These are phyloP conservation scores for Salinomyces thailandicus DNA, from an alignment of 2,329 filamentous ascomycete species.

Conservation along the genomic window DNA sequence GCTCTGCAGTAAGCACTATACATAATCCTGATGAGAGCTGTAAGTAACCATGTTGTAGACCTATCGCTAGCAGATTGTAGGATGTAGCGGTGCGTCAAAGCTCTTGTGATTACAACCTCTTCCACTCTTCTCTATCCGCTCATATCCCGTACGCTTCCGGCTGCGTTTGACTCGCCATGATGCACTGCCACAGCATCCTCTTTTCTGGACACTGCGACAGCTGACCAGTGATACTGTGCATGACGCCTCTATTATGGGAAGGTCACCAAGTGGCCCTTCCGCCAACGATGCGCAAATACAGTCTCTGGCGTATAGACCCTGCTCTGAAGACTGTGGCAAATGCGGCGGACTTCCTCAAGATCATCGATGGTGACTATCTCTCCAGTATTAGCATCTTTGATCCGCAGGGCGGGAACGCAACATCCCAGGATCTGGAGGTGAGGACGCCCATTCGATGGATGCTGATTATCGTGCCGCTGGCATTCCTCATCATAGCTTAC, in stretches of 20 bases:
- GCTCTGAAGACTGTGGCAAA: constrained; percentile 14
- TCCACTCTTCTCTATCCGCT: no score
- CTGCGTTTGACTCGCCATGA: not conserved
- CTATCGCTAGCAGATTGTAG: constrained; percentile 1
- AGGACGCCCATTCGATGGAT: constrained; percentile 7
- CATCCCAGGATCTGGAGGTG: constrained; percentile 20
- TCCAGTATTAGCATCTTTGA: constrained; percentile 14
- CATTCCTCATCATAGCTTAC: constrained; percentile 19
- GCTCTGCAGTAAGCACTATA: constrained; percentile 7
- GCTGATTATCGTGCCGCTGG: constrained; percentile 16
- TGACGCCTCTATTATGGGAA: constrained; percentile 25
- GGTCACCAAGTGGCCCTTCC: constrained; percentile 23
- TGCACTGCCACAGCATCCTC: constrained; percentile 23
- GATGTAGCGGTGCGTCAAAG: no score
- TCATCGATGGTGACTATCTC: constrained; percentile 11
- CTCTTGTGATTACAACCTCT: no score
- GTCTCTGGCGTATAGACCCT: constrained; percentile 16
- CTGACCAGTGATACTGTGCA: constrained; percentile 24
- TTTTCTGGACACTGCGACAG: constrained; percentile 7
- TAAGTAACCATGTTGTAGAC: no score
- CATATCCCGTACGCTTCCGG: not conserved
- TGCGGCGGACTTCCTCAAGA: constrained; percentile 15
- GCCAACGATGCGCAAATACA: constrained; percentile 24
- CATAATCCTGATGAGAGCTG: no score
- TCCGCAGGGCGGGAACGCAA: constrained; percentile 15